Percentiles rank a stretch among this genome's conserved stretches.
Conservation (phyloP, 257 asterid species). For the Cordia subcordata region DNA sequence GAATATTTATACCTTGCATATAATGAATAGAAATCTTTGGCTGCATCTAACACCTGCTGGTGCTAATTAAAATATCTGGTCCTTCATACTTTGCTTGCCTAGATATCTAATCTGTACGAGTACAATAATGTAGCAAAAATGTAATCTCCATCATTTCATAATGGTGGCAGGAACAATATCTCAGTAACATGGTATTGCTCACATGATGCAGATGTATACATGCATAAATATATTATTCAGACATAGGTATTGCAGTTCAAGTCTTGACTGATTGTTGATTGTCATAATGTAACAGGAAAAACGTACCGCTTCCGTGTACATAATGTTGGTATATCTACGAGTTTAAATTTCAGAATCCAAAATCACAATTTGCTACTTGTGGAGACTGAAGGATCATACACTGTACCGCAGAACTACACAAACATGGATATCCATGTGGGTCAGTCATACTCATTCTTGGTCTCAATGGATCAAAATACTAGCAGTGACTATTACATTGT, state of each 20-base stretch:
- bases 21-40: no score
- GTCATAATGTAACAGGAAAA: slow-evolving; percentile 49
- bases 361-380: slow-evolving; percentile 79
- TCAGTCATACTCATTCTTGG: slow-evolving; percentile 90
- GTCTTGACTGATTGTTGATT: background rate
- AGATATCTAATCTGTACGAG: background rate
- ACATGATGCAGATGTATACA: no score
- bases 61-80: no score
- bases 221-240: no score
- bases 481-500: slow-evolving; percentile 78
- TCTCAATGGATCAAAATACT: slow-evolving; percentile 83
- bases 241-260: no score
- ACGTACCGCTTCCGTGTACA: slow-evolving; percentile 85
- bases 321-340: slow-evolving; percentile 78
- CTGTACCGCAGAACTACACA: slow-evolving; percentile 79
- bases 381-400: slow-evolving; percentile 95
- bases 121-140: no score
- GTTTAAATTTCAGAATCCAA: slow-evolving; percentile 95
- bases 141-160: no score
- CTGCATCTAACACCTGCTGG: no score
- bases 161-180: no score
- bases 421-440: slow-evolving; percentile 96
- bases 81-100: background rate
- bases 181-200: no score
- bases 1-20: no score